Percentiles rank a stretch among this genome's conserved stretches.
phyloP scores from a whole-genome alignment of 352 stramenopile genomes.

The Pythium biforme region DNA sequence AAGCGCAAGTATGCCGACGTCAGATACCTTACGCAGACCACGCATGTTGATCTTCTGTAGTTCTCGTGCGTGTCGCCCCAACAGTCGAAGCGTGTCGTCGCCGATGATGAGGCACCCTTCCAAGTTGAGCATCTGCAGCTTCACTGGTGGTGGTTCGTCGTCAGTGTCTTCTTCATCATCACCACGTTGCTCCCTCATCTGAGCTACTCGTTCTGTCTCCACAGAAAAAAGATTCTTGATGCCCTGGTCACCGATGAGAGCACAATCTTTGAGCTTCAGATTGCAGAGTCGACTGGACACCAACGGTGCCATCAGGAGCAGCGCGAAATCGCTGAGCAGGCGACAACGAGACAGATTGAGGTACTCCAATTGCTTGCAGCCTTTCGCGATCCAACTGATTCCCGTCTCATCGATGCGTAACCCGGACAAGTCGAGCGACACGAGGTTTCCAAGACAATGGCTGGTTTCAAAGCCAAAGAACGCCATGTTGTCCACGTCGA shows the following conservation, averaged over 20 bases:
- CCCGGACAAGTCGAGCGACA: slow-evolving; percentile 39
- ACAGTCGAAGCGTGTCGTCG: slow-evolving; percentile 36
- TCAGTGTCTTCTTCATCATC: slow-evolving; percentile 4
- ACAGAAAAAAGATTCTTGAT: slow-evolving; percentile 50
- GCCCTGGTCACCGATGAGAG: slow-evolving; percentile 41
- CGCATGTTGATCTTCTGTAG: slow-evolving; percentile 54
- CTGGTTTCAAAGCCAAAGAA: slow-evolving; percentile 76
- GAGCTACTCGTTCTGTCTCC: slow-evolving; percentile 4
- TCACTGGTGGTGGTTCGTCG: slow-evolving; percentile 21
- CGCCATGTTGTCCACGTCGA: slow-evolving; percentile 63
- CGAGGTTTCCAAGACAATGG: slow-evolving; percentile 27
- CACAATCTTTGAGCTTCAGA: slow-evolving; percentile 51
- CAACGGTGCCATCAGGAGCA: slow-evolving; percentile 51
- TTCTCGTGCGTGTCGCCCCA: slow-evolving; percentile 36
- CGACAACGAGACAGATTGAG: slow-evolving; percentile 55
- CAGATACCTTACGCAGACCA: slow-evolving; percentile 56
- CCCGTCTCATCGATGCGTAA: slow-evolving; percentile 60
- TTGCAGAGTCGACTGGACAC: slow-evolving; percentile 29
- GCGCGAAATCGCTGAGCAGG: slow-evolving; percentile 51
- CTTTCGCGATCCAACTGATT: slow-evolving; percentile 70
- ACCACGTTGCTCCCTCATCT: not conserved
- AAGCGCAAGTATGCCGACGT: slow-evolving; percentile 43
- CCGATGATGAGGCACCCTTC: slow-evolving; percentile 51
- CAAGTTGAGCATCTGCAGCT: slow-evolving; percentile 44
- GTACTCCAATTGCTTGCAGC: slow-evolving; percentile 37